These are phyloP conservation scores for Aspergillus brunneoviolaceus DNA, from an alignment of 2,329 filamentous ascomycete genomes.

Conservation along the genomic window DNA sequence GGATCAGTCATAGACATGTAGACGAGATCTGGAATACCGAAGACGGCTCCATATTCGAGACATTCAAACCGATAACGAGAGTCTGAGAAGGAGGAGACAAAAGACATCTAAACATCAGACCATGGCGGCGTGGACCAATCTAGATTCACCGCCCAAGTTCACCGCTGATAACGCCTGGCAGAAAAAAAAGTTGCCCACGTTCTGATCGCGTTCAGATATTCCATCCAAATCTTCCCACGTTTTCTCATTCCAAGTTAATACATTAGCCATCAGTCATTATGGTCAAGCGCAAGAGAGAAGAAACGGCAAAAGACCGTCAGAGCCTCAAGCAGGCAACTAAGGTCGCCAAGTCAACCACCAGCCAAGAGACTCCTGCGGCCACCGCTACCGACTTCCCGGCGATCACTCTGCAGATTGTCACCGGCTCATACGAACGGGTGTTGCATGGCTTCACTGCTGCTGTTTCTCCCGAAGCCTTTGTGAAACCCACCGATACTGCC, in stretches of 20 bases:
- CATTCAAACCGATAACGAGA: too few species aligned
- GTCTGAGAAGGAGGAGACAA: too few species aligned
- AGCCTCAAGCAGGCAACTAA: constrained; percentile 30
- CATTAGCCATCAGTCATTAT: constrained; percentile 24
- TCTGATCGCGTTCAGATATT: constrained; percentile 4
- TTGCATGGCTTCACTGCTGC: constrained; percentile 87
- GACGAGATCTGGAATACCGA: too few species aligned
- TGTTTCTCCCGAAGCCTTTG: constrained; percentile 47
- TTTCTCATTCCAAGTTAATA: background rate
- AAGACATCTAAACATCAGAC: too few species aligned
- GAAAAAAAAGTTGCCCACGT: constrained; percentile 28
- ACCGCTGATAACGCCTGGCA: constrained; percentile 19
- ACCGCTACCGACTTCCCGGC: constrained; percentile 30
- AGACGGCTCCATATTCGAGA: too few species aligned
- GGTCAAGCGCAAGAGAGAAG: constrained; percentile 49
- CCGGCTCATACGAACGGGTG: constrained; percentile 90
- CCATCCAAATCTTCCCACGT: background rate
- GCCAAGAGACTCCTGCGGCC: constrained; percentile 17
- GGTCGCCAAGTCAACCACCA: constrained; percentile 32
- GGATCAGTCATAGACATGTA: too few species aligned
- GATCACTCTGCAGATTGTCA: constrained; percentile 79
- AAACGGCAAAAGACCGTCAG: constrained; percentile 28
- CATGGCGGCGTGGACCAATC: too few species aligned
- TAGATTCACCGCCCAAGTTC: constrained; percentile 14
- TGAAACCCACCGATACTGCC: constrained; percentile 22